A percentile compares a stretch with the other conserved stretches of the same genome.
Conservation (phyloP, 2,329 filamentous ascomycete species). For the Pyrenophora teres region DNA sequence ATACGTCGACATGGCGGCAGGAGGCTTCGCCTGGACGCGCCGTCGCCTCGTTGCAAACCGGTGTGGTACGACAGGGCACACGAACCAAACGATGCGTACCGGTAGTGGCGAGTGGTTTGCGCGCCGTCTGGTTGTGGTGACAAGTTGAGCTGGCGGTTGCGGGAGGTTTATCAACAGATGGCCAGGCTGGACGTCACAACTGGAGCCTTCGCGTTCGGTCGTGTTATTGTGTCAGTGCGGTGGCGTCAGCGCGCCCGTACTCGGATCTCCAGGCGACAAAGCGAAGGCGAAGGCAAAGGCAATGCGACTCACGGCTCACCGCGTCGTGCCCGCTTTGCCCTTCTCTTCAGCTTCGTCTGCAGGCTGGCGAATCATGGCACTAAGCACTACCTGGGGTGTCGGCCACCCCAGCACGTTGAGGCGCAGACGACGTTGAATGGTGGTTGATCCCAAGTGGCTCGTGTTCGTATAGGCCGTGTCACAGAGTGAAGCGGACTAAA, state of each 20-base stretch:
- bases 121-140: neutral
- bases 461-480: constrained; percentile 12
- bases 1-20: too few relatives aligned
- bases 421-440: constrained; percentile 3
- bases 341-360: neutral
- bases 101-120: neutral
- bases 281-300: neutral
- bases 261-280: constrained; percentile 1
- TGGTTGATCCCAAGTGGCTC: constrained; percentile 7
- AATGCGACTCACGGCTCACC: constrained; percentile 5
- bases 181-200: constrained; percentile 6
- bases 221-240: neutral
- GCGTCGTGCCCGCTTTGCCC: constrained; percentile 7
- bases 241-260: constrained; percentile 1
- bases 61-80: too few relatives aligned
- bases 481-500: constrained; percentile 25
- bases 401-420: neutral
- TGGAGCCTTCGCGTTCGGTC: neutral
- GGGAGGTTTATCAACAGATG: constrained; percentile 1
- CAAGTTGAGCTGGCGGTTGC: too few relatives aligned
- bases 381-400: neutral
- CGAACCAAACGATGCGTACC: too few relatives aligned
- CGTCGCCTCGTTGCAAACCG: too few relatives aligned
- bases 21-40: too few relatives aligned
- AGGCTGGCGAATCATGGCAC: constrained; percentile 2